Evolutionary conservation across 2,329 filamentous ascomycete species (phyloP).

Genomic region (Gyromitra esculenta): DNA sequence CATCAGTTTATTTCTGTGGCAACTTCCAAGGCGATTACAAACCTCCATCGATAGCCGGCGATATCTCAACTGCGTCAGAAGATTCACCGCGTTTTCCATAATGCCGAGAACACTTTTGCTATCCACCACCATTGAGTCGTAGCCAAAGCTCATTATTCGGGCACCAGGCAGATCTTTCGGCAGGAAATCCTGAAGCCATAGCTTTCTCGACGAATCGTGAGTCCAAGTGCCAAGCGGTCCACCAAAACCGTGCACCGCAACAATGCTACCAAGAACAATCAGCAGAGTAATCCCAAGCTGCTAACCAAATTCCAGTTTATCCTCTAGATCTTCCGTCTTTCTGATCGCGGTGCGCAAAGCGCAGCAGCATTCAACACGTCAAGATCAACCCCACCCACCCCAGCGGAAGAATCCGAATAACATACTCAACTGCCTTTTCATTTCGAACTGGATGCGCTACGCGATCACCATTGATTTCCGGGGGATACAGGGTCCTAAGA

Average conservation of each 20-base stretch:
- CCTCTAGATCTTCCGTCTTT: neutral
- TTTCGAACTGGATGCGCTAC: slow-evolving; percentile 13
- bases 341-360: slow-evolving; percentile 1
- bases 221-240: slow-evolving; percentile 42
- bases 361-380: neutral
- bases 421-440: slow-evolving; percentile 40
- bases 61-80: slow-evolving; percentile 41
- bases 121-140: slow-evolving; percentile 41
- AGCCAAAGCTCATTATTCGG: slow-evolving; percentile 52
- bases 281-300: neutral
- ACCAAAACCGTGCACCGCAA: slow-evolving; percentile 49
- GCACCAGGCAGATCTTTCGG: slow-evolving; percentile 45
- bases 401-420: neutral
- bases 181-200: slow-evolving; percentile 52
- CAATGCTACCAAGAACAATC: slow-evolving; percentile 29
- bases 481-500: slow-evolving; percentile 35
- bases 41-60: slow-evolving; percentile 41
- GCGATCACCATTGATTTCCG: slow-evolving; percentile 14
- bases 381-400: neutral
- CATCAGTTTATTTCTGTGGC: slow-evolving; percentile 3
- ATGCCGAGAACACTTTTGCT: slow-evolving; percentile 37
- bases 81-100: slow-evolving; percentile 23
- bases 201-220: slow-evolving; percentile 37
- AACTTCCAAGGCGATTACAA: neutral
- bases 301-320: neutral